Percentiles rank a stretch among this genome's conserved stretches.
Evolutionary conservation across 164 flowering plant species (phyloP).

Genomic region (Buxus sempervirens): DNA sequence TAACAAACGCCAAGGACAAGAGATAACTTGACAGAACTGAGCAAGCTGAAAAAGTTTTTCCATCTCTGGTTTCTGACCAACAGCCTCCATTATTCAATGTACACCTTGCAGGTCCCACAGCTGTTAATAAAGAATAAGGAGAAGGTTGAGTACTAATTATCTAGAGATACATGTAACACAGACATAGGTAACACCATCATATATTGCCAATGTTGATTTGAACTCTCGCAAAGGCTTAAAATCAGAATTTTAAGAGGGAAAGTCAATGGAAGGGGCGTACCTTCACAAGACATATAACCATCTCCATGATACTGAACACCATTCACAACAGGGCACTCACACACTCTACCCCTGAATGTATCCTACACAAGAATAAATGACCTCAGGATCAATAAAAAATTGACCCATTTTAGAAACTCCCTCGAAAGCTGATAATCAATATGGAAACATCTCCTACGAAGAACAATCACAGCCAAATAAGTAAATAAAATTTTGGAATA

Average conservation of each 20-base stretch:
- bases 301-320: constrained; percentile 87
- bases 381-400: constrained; percentile 2
- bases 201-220: background rate
- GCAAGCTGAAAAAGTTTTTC: constrained; percentile 74
- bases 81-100: constrained; percentile 81
- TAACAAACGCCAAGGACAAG: constrained; percentile 1
- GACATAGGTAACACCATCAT: background rate
- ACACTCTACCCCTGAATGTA: constrained; percentile 86
- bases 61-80: constrained; percentile 72
- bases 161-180: background rate
- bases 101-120: constrained; percentile 83
- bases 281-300: constrained; percentile 75
- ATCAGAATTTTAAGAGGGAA: no score
- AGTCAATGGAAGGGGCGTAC: constrained; percentile 23
- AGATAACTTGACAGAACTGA: constrained; percentile 49
- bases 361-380: constrained; percentile 42
- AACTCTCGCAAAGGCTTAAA: no score
- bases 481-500: constrained; percentile 13
- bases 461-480: background rate
- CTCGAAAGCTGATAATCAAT: background rate
- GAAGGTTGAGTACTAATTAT: background rate
- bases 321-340: constrained; percentile 72
- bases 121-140: constrained; percentile 35
- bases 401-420: background rate
- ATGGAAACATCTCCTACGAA: background rate